Conservation (phyloP, 1,284 basidiomycete species). For the Apiotrichum siamense region DNA sequence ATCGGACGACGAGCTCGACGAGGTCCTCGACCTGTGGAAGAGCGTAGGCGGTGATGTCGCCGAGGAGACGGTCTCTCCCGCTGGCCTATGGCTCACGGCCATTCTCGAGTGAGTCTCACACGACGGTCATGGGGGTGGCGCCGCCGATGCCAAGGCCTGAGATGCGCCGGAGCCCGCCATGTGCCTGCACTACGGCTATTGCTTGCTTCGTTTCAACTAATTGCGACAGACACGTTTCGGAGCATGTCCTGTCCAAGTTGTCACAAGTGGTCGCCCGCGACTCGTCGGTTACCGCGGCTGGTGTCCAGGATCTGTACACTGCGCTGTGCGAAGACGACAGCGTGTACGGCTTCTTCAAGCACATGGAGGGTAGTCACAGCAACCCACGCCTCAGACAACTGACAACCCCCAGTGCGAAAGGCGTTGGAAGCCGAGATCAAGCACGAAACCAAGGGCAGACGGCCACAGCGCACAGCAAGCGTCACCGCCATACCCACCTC, state of each 20-base stretch:
- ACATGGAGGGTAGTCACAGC: conserved; percentile 63
- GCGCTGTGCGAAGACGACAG: conserved; percentile 81
- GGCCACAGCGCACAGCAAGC: neutral
- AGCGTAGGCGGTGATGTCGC: conserved; percentile 37
- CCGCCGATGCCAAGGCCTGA: too few relatives aligned
- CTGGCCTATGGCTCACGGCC: conserved; percentile 82
- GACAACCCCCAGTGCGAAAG: neutral
- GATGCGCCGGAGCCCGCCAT: too few relatives aligned
- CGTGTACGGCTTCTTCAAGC: conserved; percentile 73
- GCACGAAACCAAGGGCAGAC: neutral
- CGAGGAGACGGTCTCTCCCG: conserved; percentile 58
- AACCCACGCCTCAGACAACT: neutral
- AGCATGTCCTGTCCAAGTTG: conserved; percentile 63
- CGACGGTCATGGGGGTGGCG: neutral
- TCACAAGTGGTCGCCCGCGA: conserved; percentile 76
- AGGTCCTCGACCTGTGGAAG: conserved; percentile 25
- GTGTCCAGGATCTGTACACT: conserved; percentile 70
- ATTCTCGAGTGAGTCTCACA: conserved; percentile 74
- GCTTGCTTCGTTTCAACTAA: neutral
- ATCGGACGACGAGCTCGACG: neutral
- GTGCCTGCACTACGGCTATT: too few relatives aligned
- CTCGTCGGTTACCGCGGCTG: conserved; percentile 62
- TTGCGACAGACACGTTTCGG: conserved; percentile 56
- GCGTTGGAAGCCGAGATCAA: neutral
- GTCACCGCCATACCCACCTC: conserved; percentile 3